phyloP scores from a whole-genome alignment of 2,329 filamentous ascomycete species.

The Claviceps fusiformis region DNA sequence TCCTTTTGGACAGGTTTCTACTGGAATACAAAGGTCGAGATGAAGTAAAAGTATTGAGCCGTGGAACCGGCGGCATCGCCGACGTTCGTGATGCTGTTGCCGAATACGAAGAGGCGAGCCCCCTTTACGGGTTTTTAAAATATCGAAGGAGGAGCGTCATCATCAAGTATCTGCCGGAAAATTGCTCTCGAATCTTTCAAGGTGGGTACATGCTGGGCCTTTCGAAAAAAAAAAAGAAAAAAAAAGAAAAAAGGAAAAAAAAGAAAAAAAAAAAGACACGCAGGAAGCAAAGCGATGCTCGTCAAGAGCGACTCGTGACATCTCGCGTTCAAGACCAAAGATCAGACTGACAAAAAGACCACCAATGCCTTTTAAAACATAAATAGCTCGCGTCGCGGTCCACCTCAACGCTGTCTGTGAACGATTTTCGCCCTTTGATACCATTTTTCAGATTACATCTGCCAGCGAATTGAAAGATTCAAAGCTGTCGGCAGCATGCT shows the following conservation, averaged over 20 bases:
- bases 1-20: conserved; percentile 73
- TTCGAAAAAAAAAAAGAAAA: too few relatives aligned
- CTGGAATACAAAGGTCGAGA: conserved; percentile 85
- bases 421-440: conserved; percentile 73
- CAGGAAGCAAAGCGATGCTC: too few relatives aligned
- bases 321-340: background rate
- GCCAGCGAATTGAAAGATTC: conserved; percentile 76
- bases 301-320: too few relatives aligned
- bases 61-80: conserved; percentile 67
- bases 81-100: conserved; percentile 71
- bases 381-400: conserved; percentile 64
- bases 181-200: conserved; percentile 81
- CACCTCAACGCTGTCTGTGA: conserved; percentile 56
- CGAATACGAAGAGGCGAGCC: conserved; percentile 69
- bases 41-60: conserved; percentile 64
- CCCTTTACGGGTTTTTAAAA: conserved; percentile 80
- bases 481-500: conserved; percentile 76
- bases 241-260: too few relatives aligned
- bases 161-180: conserved; percentile 84
- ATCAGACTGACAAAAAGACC: background rate
- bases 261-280: too few relatives aligned
- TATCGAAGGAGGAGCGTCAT: conserved; percentile 84
- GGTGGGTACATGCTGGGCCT: conserved; percentile 46
- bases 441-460: conserved; percentile 60
- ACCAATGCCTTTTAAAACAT: background rate